Evolutionary conservation across 805 yeast genomes (phyloP), one percentile per base, ranked within the genome.

Genomic region (Pichia scutulata): DNA sequence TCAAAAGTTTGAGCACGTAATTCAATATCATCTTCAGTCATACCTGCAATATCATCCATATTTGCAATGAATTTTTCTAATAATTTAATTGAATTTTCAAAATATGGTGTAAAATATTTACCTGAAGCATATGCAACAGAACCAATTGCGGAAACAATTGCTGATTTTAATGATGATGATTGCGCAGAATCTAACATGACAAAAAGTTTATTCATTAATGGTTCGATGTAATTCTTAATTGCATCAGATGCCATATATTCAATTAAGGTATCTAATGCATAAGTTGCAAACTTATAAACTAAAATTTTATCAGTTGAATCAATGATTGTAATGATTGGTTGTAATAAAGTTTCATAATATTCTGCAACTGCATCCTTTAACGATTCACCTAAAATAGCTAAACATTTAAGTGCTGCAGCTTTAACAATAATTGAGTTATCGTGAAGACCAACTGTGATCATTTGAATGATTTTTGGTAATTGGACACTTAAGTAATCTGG

Each of bases 61-160:
- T 82, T 78, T 56, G 82, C 77, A 60, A 90, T 81, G 65, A 82
- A 92, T 54, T 89, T 89, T 69, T 88, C 93, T 60, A 93, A 76
- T 55, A 77, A 79, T 65, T 83, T 82, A 59, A 92, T 81, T 47
- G 97, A 86, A 55, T 81, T 78, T 63, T 81, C 79, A 69, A 92
- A 92, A 73, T 78, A 93, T 53, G 98, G 97, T 53, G 77, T 73
- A 70, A 87, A 93, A 39, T 86, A 77, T 60, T 83, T 82, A 69
- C 97, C 97, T 42, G 96, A 81, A 51, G 98, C 96, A 64, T 84
- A 89, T 26, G 99, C 98, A 52, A 96, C 88, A 39, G 98, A 90
- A 50, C 98, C 98, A 66, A 93, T 87, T 39, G 97, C 97, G 48
- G 96, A 86, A 52, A 93, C 97, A 63, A 86, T 83, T 53, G 88